Evolutionary conservation across 441 rosid species (phyloP).

Genomic region (Metrosideros polymorpha): DNA sequence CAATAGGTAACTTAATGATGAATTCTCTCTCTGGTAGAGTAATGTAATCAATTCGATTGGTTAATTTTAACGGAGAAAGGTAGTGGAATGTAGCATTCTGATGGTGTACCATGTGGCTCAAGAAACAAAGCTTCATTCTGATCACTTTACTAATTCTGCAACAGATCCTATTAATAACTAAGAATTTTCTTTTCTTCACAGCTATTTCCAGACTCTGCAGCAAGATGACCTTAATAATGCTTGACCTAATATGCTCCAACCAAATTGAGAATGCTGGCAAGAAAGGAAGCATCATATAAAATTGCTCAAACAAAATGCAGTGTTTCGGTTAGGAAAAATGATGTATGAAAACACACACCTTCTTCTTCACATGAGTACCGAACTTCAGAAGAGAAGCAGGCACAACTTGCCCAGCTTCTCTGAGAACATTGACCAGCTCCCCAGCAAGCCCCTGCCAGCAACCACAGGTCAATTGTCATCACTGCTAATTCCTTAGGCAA

Average conservation of each 20-base stretch:
- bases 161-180: background rate
- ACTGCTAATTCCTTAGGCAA: background rate
- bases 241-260: background rate
- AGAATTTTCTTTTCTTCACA: background rate
- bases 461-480: background rate
- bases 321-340: background rate
- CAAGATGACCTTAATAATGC: background rate
- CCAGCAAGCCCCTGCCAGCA: slow-evolving; percentile 72
- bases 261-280: background rate
- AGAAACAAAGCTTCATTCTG: background rate
- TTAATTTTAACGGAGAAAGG: background rate
- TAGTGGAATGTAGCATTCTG: background rate
- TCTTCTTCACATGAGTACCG: slow-evolving; percentile 97
- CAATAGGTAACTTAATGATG: background rate
- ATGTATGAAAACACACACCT: slow-evolving; percentile 30
- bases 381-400: slow-evolving; percentile 79
- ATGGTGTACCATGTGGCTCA: background rate
- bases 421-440: slow-evolving; percentile 88
- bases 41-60: background rate
- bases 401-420: slow-evolving; percentile 84
- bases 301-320: background rate
- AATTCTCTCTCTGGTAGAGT: background rate
- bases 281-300: background rate
- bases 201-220: background rate
- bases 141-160: background rate